Percentiles rank a stretch among this genome's conserved stretches.
Evolutionary conservation across 495 filamentous ascomycete genomes (phyloP).

Genomic region (Talaromyces borbonicus): DNA sequence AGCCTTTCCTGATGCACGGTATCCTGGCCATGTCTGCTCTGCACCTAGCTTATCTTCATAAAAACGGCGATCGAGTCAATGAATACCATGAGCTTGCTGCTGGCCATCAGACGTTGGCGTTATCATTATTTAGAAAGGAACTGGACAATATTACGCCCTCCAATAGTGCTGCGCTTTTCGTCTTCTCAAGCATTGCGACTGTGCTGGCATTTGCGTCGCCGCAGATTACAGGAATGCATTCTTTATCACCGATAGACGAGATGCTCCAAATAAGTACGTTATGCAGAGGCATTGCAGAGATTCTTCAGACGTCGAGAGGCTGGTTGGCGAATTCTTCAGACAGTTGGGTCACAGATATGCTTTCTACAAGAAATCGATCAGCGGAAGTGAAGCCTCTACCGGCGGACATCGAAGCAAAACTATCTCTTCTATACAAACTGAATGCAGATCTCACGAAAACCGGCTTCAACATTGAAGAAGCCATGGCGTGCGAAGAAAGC

Average conservation of each 20-base stretch:
- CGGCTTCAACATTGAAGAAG: constrained; percentile 5
- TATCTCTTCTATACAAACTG: constrained; percentile 3
- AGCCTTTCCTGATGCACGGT: constrained; percentile 37
- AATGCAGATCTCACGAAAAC: constrained; percentile 6
- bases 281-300: constrained; percentile 8
- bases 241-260: constrained; percentile 5
- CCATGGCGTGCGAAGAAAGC: constrained; percentile 1
- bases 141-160: constrained; percentile 35
- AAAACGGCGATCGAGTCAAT: constrained; percentile 4
- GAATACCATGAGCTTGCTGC: constrained; percentile 7
- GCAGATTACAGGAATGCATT: not conserved
- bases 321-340: constrained; percentile 3
- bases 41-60: constrained; percentile 32
- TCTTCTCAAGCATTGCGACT: constrained; percentile 41
- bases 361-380: not conserved
- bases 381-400: not conserved
- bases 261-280: constrained; percentile 7
- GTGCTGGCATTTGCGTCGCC: constrained; percentile 14
- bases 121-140: constrained; percentile 33
- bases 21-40: constrained; percentile 38
- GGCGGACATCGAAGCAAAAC: constrained; percentile 4
- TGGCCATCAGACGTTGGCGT: constrained; percentile 35
- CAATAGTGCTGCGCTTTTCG: constrained; percentile 42
- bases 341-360: constrained; percentile 5
- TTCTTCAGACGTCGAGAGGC: constrained; percentile 1